A percentile compares a stretch with the other conserved stretches of the same genome.
These are phyloP conservation scores for Aegilops bicornis DNA, from an alignment of 176 grass and related monocot species.

Conservation along the genomic window DNA sequence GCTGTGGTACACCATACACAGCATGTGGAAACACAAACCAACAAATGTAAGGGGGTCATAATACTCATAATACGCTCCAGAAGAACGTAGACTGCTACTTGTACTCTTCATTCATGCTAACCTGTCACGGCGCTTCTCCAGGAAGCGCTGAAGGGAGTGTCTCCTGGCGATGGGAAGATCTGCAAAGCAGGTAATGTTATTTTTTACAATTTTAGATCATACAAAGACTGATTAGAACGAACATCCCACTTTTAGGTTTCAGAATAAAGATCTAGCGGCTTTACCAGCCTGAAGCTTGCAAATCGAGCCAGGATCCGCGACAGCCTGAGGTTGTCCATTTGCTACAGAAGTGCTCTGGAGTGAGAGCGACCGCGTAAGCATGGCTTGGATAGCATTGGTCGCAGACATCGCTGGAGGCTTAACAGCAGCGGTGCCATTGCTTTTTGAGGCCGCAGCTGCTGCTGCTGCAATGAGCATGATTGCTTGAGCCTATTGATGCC, in stretches of 20 bases:
- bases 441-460: slow-evolving; percentile 39
- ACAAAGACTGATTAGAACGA: not conserved
- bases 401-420: slow-evolving; percentile 36
- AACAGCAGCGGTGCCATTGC: slow-evolving; percentile 15
- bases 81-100: not conserved
- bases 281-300: slow-evolving; percentile 90
- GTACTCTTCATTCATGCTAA: slow-evolving; percentile 29
- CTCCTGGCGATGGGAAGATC: slow-evolving; percentile 93
- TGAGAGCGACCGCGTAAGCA: slow-evolving; percentile 72
- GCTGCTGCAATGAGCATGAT: slow-evolving; percentile 95
- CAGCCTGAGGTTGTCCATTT: slow-evolving; percentile 46
- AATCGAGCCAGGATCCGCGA: slow-evolving; percentile 48
- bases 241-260: not conserved
- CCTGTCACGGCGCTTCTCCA: slow-evolving; percentile 96
- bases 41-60: not conserved
- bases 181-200: slow-evolving; percentile 24
- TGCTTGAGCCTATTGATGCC: slow-evolving; percentile 67
- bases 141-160: slow-evolving; percentile 89
- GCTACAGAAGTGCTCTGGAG: slow-evolving; percentile 74
- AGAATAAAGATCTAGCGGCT: not conserved
- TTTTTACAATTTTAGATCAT: not conserved
- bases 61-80: slow-evolving; percentile 9
- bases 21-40: not conserved
- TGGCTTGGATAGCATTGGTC: slow-evolving; percentile 34
- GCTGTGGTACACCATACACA: not conserved